Evolutionary conservation across 2,329 filamentous ascomycete species (phyloP).

Genomic region (Xylaria arbuscula): DNA sequence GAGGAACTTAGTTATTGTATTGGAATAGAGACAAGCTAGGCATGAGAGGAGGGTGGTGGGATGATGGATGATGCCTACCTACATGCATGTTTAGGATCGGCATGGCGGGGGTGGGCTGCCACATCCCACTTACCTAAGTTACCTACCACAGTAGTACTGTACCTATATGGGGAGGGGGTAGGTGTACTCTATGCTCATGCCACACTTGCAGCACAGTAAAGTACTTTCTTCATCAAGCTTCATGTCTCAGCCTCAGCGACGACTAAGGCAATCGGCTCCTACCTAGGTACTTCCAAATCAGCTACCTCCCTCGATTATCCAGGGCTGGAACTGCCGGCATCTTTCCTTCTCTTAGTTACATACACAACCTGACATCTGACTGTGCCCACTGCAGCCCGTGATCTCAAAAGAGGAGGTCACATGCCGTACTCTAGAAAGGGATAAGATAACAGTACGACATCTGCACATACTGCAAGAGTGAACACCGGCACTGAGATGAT

Average conservation of each 20-base stretch:
- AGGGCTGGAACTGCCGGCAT: slow-evolving; percentile 15
- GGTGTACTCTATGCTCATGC: no score
- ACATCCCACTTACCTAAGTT: neutral
- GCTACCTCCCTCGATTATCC: neutral
- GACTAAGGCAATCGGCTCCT: neutral
- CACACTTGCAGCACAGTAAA: neutral
- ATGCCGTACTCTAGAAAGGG: slow-evolving; percentile 16
- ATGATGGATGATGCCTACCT: neutral
- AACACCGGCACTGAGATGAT: slow-evolving; percentile 28
- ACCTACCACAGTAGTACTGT: neutral
- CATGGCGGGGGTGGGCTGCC: neutral
- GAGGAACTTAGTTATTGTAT: neutral
- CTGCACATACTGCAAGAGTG: neutral
- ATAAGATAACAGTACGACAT: neutral
- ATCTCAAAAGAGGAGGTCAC: slow-evolving; percentile 25
- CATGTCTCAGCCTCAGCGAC: slow-evolving; percentile 16
- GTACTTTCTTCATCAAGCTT: slow-evolving; percentile 13
- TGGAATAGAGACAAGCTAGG: neutral
- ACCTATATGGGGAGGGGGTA: no score
- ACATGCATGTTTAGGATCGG: neutral
- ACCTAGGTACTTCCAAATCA: neutral
- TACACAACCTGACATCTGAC: slow-evolving; percentile 15
- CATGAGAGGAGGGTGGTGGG: slow-evolving; percentile 3
- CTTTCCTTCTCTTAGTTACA: neutral
- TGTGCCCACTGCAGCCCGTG: slow-evolving; percentile 15